Percentiles rank a stretch among this genome's conserved stretches.
Evolutionary conservation across 2,329 filamentous ascomycete species (phyloP).

Genomic region (Alternaria sp.): DNA sequence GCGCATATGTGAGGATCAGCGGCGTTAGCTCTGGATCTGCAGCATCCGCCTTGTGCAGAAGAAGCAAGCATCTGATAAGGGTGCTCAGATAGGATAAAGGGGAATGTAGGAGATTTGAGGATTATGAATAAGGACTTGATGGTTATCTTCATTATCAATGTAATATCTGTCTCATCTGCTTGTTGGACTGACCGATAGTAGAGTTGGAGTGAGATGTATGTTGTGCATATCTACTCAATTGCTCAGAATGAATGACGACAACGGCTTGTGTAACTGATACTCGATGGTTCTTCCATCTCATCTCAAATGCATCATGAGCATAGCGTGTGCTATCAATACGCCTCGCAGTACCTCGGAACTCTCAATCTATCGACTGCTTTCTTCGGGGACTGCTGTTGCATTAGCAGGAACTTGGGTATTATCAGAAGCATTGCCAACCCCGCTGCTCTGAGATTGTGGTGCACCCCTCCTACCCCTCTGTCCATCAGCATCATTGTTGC

Average conservation of each 20-base stretch:
- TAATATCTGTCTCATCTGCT: neutral
- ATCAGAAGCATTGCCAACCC: conserved; percentile 9
- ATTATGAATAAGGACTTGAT: neutral
- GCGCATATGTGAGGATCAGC: neutral
- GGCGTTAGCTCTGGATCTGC: neutral
- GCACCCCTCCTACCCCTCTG: conserved; percentile 45
- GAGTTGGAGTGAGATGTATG: neutral
- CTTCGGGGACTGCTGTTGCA: conserved; percentile 14
- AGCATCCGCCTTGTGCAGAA: neutral
- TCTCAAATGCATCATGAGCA: neutral
- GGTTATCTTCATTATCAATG: neutral
- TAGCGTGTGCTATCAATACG: neutral
- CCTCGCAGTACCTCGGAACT: conserved; percentile 4
- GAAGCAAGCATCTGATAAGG: conserved; percentile 12
- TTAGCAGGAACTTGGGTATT: conserved; percentile 8
- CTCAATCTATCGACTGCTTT: conserved; percentile 13
- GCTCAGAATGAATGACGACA: neutral
- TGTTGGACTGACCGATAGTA: neutral
- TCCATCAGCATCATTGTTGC: conserved; percentile 27
- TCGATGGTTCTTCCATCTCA: neutral
- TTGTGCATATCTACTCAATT: neutral
- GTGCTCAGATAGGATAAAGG: neutral
- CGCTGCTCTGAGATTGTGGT: conserved; percentile 20
- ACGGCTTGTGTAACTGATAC: neutral
- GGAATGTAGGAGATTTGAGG: neutral